A percentile compares a stretch with the other conserved stretches of the same genome.
Conservation (phyloP, 2,329 filamentous ascomycete genomes). For the Calonectria montana region DNA sequence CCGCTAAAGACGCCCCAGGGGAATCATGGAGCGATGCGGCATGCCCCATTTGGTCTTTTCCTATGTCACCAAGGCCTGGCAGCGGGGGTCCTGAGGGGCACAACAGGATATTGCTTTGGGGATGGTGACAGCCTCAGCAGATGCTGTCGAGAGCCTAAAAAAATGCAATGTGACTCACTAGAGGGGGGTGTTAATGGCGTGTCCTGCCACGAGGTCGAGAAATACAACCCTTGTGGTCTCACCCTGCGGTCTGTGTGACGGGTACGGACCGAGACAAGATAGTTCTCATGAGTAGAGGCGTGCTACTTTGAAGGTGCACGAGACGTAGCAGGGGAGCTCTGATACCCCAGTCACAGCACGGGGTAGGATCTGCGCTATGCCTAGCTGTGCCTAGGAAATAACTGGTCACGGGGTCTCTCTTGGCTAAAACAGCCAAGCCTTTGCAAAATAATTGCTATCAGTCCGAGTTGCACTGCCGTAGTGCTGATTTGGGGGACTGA, state of each 20-base stretch:
- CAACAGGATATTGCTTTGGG: neutral
- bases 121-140: neutral
- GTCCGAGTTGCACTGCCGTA: neutral
- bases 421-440: constrained; percentile 3
- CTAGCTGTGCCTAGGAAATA: neutral
- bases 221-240: neutral
- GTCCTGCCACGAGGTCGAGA: neutral
- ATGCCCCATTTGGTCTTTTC: neutral
- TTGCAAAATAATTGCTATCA: neutral
- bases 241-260: neutral
- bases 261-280: constrained; percentile 2
- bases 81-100: neutral
- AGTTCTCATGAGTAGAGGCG: neutral
- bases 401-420: constrained; percentile 2
- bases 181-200: neutral
- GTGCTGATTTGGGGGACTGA: neutral
- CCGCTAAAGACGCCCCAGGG: neutral
- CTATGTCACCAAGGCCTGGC: neutral
- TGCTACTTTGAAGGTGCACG: neutral
- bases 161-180: neutral
- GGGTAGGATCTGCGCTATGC: constrained; percentile 1
- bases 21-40: neutral
- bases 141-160: neutral
- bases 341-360: neutral
- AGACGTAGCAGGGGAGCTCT: neutral